phyloP scores from a whole-genome alignment of 768 basidiomycete genomes.

The Auriculariales sp. region DNA sequence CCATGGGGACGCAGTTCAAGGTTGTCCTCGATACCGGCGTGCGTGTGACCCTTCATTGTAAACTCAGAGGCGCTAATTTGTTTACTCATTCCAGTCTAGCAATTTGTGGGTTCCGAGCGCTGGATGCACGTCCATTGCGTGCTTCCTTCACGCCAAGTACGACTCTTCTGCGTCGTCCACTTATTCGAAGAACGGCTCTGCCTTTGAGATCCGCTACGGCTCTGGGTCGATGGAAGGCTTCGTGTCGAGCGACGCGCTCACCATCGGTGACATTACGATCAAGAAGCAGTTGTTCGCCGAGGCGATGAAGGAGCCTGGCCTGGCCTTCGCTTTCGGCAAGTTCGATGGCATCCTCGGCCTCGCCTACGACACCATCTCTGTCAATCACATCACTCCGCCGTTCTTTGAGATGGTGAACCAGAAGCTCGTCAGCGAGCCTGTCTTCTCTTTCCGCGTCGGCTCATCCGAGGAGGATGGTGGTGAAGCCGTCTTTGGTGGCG shows the following conservation, averaged over 20 bases:
- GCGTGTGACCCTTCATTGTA: slow-evolving; percentile 3
- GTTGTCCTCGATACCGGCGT: slow-evolving; percentile 93
- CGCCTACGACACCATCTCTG: slow-evolving; percentile 88
- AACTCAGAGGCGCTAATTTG: neutral
- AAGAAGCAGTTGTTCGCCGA: slow-evolving; percentile 80
- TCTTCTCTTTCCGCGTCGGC: slow-evolving; percentile 92
- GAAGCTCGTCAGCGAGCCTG: slow-evolving; percentile 63
- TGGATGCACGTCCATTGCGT: slow-evolving; percentile 75
- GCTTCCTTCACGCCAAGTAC: slow-evolving; percentile 91
- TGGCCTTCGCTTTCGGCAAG: slow-evolving; percentile 95
- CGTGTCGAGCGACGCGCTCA: slow-evolving; percentile 69
- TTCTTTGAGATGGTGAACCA: slow-evolving; percentile 89
- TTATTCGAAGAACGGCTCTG: slow-evolving; percentile 79
- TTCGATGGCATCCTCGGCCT: slow-evolving; percentile 94
- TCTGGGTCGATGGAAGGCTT: slow-evolving; percentile 95
- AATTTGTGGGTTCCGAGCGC: slow-evolving; percentile 89
- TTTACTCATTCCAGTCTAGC: slow-evolving; percentile 41
- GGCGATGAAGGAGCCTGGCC: slow-evolving; percentile 88
- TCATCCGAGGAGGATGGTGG: slow-evolving; percentile 78
- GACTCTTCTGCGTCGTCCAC: slow-evolving; percentile 65
- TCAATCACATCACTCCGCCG: slow-evolving; percentile 83
- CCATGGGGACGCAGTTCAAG: slow-evolving; percentile 46
- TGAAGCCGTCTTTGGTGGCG: slow-evolving; percentile 82
- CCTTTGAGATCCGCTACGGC: slow-evolving; percentile 87
- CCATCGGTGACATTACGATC: slow-evolving; percentile 73